These are phyloP conservation scores for Hypoxylon sp. DNA, from an alignment of 2,329 filamentous ascomycete genomes.

Conservation along the genomic window DNA sequence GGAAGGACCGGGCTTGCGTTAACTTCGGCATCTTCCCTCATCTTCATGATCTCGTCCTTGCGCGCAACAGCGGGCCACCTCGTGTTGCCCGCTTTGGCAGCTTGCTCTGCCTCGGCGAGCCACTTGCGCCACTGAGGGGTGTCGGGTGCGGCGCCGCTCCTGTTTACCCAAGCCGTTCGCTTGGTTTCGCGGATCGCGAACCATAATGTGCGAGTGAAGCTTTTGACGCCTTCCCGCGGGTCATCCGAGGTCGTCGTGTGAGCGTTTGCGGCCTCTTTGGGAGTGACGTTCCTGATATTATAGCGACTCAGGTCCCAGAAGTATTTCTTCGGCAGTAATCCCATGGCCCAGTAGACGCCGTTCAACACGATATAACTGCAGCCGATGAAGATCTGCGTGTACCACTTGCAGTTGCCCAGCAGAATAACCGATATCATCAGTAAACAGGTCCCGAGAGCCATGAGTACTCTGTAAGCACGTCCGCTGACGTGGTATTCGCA, in stretches of 20 bases:
- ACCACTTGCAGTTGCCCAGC: constrained; percentile 74
- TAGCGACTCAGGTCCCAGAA: constrained; percentile 74
- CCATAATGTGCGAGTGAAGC: constrained; percentile 72
- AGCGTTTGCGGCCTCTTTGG: constrained; percentile 57
- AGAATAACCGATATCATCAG: constrained; percentile 74
- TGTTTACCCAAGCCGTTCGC: constrained; percentile 67
- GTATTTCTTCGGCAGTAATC: constrained; percentile 63
- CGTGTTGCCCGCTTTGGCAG: constrained; percentile 54
- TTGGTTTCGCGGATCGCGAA: constrained; percentile 70
- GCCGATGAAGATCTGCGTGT: constrained; percentile 72
- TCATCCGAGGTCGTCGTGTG: constrained; percentile 54
- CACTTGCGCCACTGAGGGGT: constrained; percentile 69
- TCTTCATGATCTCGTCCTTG: constrained; percentile 66
- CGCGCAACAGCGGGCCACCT: constrained; percentile 64
- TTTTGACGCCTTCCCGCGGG: constrained; percentile 60
- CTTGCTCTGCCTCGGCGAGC: constrained; percentile 65
- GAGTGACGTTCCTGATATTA: constrained; percentile 59
- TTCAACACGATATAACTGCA: constrained; percentile 72
- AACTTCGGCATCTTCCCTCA: constrained; percentile 45
- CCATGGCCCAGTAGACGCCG: constrained; percentile 70
- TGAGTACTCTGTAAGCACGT: constrained; percentile 66
- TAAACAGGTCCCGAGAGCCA: constrained; percentile 71
- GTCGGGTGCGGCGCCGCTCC: constrained; percentile 66
- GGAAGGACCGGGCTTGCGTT: neutral
- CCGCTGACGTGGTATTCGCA: constrained; percentile 69